phyloP scores from a whole-genome alignment of 2,329 filamentous ascomycete genomes.

The Cladosporium cucumerinum region DNA sequence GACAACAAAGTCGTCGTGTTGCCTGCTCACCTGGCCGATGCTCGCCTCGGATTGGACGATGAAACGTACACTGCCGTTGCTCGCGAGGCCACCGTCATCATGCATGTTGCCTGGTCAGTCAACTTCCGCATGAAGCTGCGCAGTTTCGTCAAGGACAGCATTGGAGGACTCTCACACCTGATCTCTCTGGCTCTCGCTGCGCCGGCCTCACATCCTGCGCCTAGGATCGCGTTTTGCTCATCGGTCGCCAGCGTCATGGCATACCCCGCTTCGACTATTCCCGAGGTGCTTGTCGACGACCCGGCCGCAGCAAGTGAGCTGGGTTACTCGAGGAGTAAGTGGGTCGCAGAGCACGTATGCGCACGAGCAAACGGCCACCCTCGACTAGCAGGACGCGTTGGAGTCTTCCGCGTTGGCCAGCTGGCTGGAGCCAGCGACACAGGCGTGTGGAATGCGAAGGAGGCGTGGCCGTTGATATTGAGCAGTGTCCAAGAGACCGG shows the following conservation, averaged over 20 bases:
- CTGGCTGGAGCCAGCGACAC: conserved; percentile 43
- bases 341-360: conserved; percentile 58
- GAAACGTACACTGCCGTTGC: conserved; percentile 43
- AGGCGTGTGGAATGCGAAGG: conserved; percentile 49
- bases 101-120: conserved; percentile 64
- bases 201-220: conserved; percentile 27
- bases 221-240: conserved; percentile 51
- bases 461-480: conserved; percentile 51
- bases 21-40: conserved; percentile 47
- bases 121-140: conserved; percentile 59
- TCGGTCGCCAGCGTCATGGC: conserved; percentile 47
- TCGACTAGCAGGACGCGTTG: conserved; percentile 37
- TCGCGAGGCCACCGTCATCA: conserved; percentile 48
- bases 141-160: conserved; percentile 55
- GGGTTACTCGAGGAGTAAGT: conserved; percentile 57
- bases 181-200: conserved; percentile 44
- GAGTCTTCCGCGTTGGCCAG: conserved; percentile 48
- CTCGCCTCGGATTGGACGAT: conserved; percentile 47
- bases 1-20: conserved; percentile 46
- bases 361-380: conserved; percentile 35
- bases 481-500: conserved; percentile 38
- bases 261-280: conserved; percentile 32
- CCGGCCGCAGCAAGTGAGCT: conserved; percentile 46
- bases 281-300: conserved; percentile 42
- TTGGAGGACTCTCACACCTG: conserved; percentile 50